phyloP scores from a whole-genome alignment of 768 basidiomycete species.

The Harrya chromipes region DNA sequence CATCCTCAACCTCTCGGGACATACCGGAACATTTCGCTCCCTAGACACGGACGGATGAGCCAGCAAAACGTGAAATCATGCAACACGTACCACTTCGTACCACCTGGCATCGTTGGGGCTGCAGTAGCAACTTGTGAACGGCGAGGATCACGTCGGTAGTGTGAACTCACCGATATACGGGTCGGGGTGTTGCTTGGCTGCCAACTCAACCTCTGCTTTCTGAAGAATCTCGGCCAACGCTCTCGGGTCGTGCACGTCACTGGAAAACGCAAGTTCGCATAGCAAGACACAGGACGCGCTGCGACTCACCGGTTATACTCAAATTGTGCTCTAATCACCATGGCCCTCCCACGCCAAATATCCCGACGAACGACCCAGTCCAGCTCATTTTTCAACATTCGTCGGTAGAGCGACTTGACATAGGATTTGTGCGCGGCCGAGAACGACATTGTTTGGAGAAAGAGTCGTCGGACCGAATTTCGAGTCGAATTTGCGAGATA shows the following conservation, averaged over 20 bases:
- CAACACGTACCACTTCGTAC: constrained; percentile 87
- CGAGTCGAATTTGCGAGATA: constrained; percentile 9
- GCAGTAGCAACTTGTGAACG: neutral
- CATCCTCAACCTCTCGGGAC: constrained; percentile 24
- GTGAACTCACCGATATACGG: constrained; percentile 84
- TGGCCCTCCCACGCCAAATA: constrained; percentile 80
- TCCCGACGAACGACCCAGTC: constrained; percentile 90
- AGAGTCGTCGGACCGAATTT: neutral
- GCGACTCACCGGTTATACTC: constrained; percentile 77
- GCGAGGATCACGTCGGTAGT: neutral
- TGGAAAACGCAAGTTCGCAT: constrained; percentile 27
- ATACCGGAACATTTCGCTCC: constrained; percentile 82
- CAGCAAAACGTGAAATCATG: neutral
- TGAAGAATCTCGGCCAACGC: constrained; percentile 73
- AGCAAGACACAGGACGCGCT: constrained; percentile 12
- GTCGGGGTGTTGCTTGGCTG: constrained; percentile 75
- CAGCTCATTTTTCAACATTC: constrained; percentile 79
- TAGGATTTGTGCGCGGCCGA: constrained; percentile 74
- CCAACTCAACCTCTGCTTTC: constrained; percentile 75
- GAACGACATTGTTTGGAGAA: constrained; percentile 52
- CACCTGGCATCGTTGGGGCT: constrained; percentile 84
- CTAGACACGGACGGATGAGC: constrained; percentile 33
- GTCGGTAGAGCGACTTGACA: constrained; percentile 90
- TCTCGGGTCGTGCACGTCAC: constrained; percentile 82
- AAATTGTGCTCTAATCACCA: constrained; percentile 88